Conservation (phyloP, 163 green algal species). For the Trebouxia gelatinosa region DNA sequence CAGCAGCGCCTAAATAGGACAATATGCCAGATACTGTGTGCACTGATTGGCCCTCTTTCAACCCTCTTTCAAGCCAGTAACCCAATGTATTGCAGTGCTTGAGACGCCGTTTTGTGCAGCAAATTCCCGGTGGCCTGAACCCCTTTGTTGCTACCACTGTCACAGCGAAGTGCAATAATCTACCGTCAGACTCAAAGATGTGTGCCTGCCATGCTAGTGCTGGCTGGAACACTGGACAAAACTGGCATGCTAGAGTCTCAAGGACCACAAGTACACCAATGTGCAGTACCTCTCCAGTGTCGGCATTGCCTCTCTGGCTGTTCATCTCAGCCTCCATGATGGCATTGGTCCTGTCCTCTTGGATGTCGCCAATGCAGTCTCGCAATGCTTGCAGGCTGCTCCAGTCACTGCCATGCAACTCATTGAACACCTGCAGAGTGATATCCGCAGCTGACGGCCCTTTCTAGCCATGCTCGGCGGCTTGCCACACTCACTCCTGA, state of each 20-base stretch:
- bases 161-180: not conserved
- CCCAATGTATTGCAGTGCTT: not conserved
- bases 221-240: not conserved
- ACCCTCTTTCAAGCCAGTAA: too few species aligned
- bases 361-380: slow-evolving; percentile 57
- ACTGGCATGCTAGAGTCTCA: not conserved
- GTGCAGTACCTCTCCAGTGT: slow-evolving; percentile 34
- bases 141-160: not conserved
- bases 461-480: too few species aligned
- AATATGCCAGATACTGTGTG: too few species aligned
- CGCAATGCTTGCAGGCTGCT: slow-evolving; percentile 30
- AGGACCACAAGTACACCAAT: not conserved
- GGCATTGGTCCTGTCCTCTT: slow-evolving; percentile 45
- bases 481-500: too few species aligned
- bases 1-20: too few species aligned
- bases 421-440: slow-evolving; percentile 43
- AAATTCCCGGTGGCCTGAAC: not conserved
- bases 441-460: too few species aligned
- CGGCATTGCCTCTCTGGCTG: slow-evolving; percentile 51
- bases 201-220: not conserved
- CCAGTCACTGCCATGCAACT: slow-evolving; percentile 43
- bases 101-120: not conserved
- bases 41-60: too few species aligned
- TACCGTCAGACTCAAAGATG: too few species aligned
- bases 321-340: slow-evolving; percentile 76